Evolutionary conservation across 1,284 basidiomycete species (phyloP).

Genomic region (Cutaneotrichosporon sp.): DNA sequence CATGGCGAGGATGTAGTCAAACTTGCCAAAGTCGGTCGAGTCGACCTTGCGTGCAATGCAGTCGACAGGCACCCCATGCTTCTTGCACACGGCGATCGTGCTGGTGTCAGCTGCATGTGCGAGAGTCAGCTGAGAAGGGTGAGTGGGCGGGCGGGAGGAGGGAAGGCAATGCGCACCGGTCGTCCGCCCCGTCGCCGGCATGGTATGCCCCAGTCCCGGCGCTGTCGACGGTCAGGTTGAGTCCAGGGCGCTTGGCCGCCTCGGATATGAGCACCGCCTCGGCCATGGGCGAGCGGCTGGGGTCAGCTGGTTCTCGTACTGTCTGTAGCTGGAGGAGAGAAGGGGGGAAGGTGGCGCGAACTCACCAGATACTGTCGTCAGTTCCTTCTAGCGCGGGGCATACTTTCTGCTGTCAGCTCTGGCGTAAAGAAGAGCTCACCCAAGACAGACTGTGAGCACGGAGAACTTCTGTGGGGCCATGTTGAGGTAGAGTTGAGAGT

Average conservation of each 20-base stretch:
- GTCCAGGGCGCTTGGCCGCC: conserved; percentile 30
- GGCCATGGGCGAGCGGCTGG: conserved; percentile 54
- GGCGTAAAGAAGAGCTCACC: conserved; percentile 34
- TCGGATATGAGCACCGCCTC: conserved; percentile 52
- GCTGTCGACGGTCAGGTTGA: conserved; percentile 49
- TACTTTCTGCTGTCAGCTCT: conserved; percentile 38
- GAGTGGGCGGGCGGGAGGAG: not conserved
- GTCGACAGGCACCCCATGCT: conserved; percentile 52
- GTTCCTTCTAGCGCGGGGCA: conserved; percentile 10
- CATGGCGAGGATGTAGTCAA: conserved; percentile 58
- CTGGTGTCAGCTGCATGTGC: conserved; percentile 27
- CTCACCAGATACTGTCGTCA: conserved; percentile 39
- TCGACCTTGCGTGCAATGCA: conserved; percentile 51
- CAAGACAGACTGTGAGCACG: conserved; percentile 52
- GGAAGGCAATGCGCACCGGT: conserved; percentile 34
- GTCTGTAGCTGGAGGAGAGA: no score
- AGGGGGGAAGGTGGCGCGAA: no score
- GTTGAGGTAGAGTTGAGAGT: conserved; percentile 23
- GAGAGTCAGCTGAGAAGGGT: not conserved
- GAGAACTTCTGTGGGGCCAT: conserved; percentile 5
- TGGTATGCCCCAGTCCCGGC: conserved; percentile 55
- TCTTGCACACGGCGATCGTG: conserved; percentile 52
- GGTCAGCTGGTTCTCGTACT: no score
- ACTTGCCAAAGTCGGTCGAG: conserved; percentile 48
- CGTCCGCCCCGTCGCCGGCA: conserved; percentile 51